Evolutionary conservation across 1,284 basidiomycete species (phyloP).

Genomic region (Peniophora sp.): DNA sequence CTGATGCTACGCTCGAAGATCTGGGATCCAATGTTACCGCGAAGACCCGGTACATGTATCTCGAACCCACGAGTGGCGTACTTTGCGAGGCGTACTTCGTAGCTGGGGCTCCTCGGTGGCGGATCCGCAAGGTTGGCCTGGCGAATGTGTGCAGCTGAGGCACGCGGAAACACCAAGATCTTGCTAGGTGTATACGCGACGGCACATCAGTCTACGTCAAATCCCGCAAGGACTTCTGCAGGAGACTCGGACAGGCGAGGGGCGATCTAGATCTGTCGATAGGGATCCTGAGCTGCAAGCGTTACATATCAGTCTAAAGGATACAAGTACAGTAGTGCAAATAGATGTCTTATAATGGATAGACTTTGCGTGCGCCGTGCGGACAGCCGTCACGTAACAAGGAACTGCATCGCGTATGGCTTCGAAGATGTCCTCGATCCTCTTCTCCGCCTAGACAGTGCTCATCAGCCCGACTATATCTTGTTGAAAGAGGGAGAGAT

Average conservation of each 20-base stretch:
- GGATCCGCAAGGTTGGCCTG: slow-evolving; percentile 54
- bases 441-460: slow-evolving; percentile 38
- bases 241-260: slow-evolving; percentile 48
- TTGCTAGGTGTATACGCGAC: slow-evolving; percentile 46
- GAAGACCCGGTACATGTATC: slow-evolving; percentile 42
- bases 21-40: slow-evolving; percentile 45
- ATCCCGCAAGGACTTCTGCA: slow-evolving; percentile 53
- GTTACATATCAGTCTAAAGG: slow-evolving; percentile 23
- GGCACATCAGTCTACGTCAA: slow-evolving; percentile 54
- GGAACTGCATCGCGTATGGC: slow-evolving; percentile 54
- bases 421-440: slow-evolving; percentile 49
- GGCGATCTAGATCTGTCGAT: slow-evolving; percentile 49
- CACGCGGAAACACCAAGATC: slow-evolving; percentile 50
- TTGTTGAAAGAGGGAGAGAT: background rate
- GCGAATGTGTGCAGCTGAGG: slow-evolving; percentile 49
- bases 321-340: background rate
- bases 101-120: slow-evolving; percentile 53
- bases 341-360: slow-evolving; percentile 43
- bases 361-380: slow-evolving; percentile 54
- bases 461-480: background rate
- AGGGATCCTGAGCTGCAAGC: background rate
- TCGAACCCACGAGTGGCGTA: slow-evolving; percentile 47
- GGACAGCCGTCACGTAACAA: slow-evolving; percentile 57
- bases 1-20: slow-evolving; percentile 18
- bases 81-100: slow-evolving; percentile 51